phyloP scores from a whole-genome alignment of 306 rosid species.

The Quercus suber region DNA sequence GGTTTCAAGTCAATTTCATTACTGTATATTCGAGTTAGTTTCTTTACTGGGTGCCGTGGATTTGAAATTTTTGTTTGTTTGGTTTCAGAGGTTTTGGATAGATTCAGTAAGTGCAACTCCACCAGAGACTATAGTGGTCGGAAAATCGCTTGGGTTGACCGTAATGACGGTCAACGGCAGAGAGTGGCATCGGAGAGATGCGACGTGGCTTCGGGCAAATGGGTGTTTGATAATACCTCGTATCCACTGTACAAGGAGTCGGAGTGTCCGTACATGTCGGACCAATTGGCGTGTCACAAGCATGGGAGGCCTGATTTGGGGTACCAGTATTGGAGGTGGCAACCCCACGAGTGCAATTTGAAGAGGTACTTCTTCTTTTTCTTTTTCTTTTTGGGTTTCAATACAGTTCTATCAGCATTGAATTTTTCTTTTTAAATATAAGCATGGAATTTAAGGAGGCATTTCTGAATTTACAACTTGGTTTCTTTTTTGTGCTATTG shows the following conservation, averaged over 20 bases:
- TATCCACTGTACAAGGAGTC: slow-evolving; percentile 72
- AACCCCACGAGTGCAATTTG: slow-evolving; percentile 89
- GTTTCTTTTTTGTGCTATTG: too few relatives aligned
- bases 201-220: slow-evolving; percentile 78
- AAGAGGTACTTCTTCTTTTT: slow-evolving; percentile 46
- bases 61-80: slow-evolving; percentile 21
- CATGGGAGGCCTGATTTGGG: slow-evolving; percentile 89
- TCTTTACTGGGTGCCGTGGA: slow-evolving; percentile 19
- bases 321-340: slow-evolving; percentile 92
- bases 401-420: neutral
- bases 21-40: neutral
- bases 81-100: slow-evolving; percentile 67
- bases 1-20: neutral
- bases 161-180: slow-evolving; percentile 26
- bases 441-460: neutral
- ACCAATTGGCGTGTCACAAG: slow-evolving; percentile 92
- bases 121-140: slow-evolving; percentile 70
- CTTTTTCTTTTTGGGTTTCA: neutral
- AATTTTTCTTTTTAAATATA: neutral
- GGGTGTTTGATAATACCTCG: slow-evolving; percentile 81
- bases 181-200: slow-evolving; percentile 53
- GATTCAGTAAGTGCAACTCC: slow-evolving; percentile 86
- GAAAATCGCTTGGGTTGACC: slow-evolving; percentile 49
- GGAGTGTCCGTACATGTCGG: slow-evolving; percentile 94
- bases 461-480: too few relatives aligned